phyloP scores from a whole-genome alignment of 148 eudicot genomes.

The Silene latifolia region DNA sequence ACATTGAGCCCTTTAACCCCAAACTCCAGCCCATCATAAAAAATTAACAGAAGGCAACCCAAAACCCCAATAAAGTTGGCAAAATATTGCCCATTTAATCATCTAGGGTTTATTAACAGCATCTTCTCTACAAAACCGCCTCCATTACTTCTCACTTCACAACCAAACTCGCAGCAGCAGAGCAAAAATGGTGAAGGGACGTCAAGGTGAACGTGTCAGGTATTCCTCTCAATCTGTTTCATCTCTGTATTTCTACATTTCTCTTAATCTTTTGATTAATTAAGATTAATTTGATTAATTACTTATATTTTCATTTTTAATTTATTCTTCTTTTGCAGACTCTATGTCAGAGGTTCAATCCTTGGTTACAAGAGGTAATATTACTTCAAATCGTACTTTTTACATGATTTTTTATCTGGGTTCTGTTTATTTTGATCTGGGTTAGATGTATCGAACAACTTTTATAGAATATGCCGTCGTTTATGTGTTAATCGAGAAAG shows the following conservation, averaged over 20 bases:
- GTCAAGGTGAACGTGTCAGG: slow-evolving; percentile 88
- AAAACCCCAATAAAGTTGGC: not conserved
- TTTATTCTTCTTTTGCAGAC: slow-evolving; percentile 23
- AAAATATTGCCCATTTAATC: not conserved
- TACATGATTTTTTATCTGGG: not conserved
- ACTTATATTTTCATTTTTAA: not conserved
- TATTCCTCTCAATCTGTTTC: not conserved
- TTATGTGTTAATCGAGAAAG: not conserved
- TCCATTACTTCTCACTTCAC: not conserved
- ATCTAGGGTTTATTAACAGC: slow-evolving; percentile 6
- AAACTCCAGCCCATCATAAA: not conserved
- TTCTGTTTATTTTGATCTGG: not conserved
- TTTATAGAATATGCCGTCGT: too few species aligned
- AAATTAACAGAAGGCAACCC: too few species aligned
- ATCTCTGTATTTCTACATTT: not conserved
- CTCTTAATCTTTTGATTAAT: not conserved
- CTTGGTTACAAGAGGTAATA: slow-evolving; percentile 74
- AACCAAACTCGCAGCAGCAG: not conserved
- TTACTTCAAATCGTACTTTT: not conserved
- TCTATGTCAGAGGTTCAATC: slow-evolving; percentile 58
- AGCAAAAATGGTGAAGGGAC: slow-evolving; percentile 66
- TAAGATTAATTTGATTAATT: not conserved
- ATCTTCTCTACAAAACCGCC: slow-evolving; percentile 2
- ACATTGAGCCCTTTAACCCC: not conserved
- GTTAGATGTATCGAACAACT: too few species aligned